phyloP scores from a whole-genome alignment of 2,329 filamentous ascomycete genomes.

The Ilyonectria robusta region DNA sequence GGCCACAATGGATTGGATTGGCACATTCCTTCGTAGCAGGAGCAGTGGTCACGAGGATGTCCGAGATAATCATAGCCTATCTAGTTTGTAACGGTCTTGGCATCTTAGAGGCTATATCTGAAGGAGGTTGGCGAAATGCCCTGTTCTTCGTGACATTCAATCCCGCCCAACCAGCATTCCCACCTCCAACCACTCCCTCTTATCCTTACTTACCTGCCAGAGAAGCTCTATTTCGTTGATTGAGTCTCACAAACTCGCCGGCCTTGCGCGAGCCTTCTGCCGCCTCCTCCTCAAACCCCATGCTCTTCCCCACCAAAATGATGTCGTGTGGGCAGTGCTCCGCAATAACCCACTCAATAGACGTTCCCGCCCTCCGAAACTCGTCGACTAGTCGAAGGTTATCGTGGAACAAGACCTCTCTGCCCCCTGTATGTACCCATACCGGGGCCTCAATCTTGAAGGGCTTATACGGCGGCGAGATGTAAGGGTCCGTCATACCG shows the following conservation, averaged over 20 bases:
- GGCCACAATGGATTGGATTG: too few species aligned
- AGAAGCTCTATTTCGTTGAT: too few species aligned
- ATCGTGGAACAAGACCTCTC: neutral
- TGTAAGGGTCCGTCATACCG: neutral
- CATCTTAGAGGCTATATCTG: too few species aligned
- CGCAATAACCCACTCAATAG: conserved; percentile 1
- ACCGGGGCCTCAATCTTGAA: conserved; percentile 1
- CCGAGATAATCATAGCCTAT: too few species aligned
- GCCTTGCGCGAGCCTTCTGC: neutral
- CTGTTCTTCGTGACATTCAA: too few species aligned
- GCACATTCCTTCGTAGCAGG: too few species aligned
- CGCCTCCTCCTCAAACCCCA: conserved; percentile 6
- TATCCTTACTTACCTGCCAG: too few species aligned
- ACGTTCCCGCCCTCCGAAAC: neutral
- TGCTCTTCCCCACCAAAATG: neutral
- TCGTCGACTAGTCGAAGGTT: neutral
- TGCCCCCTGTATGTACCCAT: conserved; percentile 1
- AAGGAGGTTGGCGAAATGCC: too few species aligned
- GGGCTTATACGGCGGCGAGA: neutral
- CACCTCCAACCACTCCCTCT: too few species aligned
- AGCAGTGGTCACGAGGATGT: too few species aligned
- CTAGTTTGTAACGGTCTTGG: too few species aligned
- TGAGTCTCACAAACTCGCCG: conserved; percentile 1
- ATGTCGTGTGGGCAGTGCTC: conserved; percentile 12
- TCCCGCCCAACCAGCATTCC: too few species aligned